Evolutionary conservation across 768 basidiomycete species (phyloP).

Genomic region (Tricholomella constricta): DNA sequence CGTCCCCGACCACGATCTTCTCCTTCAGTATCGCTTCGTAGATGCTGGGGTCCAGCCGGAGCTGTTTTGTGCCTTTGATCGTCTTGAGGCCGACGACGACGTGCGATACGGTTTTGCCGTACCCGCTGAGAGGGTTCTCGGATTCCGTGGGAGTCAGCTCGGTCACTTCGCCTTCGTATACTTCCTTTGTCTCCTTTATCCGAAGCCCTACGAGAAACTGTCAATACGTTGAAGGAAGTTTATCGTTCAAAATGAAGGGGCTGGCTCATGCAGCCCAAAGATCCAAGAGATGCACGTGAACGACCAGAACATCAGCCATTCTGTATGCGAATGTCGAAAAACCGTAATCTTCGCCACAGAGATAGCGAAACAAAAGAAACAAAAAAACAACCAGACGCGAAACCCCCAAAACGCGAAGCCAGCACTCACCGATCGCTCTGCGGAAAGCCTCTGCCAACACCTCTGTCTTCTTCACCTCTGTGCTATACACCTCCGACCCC

Average conservation of each 20-base stretch:
- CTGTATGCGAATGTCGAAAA: no score
- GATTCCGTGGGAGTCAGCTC: constrained; percentile 95
- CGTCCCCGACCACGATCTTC: constrained; percentile 94
- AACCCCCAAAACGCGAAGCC: constrained; percentile 12
- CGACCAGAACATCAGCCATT: no score
- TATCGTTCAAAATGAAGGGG: no score
- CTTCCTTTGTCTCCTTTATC: constrained; percentile 99
- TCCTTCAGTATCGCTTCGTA: constrained; percentile 98
- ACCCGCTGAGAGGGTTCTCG: constrained; percentile 96
- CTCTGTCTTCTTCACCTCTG: constrained; percentile 99
- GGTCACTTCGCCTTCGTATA: constrained; percentile 98
- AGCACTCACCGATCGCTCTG: constrained; percentile 85
- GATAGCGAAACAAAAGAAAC: no score
- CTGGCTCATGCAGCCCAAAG: no score
- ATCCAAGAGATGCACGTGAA: no score
- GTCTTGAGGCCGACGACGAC: constrained; percentile 97
- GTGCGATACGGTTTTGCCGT: constrained; percentile 98
- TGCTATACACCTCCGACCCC: constrained; percentile 93
- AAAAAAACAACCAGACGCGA: no score
- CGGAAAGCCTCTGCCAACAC: constrained; percentile 94
- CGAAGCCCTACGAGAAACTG: constrained; percentile 69
- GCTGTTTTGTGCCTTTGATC: constrained; percentile 88
- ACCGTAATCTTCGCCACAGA: not conserved
- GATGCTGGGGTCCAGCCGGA: constrained; percentile 90
- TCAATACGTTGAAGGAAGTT: no score